Conservation (phyloP, 176 grass and related monocot genomes). For the Zea luxurians region DNA sequence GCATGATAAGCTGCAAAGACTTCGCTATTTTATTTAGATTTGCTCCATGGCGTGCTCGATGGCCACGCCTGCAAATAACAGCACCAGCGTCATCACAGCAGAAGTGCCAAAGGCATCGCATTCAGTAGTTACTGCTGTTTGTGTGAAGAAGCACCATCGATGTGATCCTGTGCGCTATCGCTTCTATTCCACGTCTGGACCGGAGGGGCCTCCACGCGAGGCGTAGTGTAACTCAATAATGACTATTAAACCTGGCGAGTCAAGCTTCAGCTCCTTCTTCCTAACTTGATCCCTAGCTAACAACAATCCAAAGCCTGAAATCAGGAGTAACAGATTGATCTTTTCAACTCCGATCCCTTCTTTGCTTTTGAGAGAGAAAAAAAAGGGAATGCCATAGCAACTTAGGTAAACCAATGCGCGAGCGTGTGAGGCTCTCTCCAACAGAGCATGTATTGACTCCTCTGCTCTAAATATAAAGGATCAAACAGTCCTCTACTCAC, state of each 20-base stretch:
- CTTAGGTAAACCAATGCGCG: not conserved
- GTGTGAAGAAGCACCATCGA: constrained; percentile 68
- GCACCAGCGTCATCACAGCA: not conserved
- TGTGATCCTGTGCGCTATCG: constrained; percentile 70
- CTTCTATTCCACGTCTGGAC: not conserved
- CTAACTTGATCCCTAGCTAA: constrained; percentile 70
- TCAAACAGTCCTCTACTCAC: constrained; percentile 83
- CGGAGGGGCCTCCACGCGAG: too few relatives aligned
- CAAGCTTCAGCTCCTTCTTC: constrained; percentile 71
- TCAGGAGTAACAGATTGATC: not conserved
- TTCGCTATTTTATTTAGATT: not conserved
- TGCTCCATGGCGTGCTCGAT: constrained; percentile 43
- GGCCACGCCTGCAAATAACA: constrained; percentile 45
- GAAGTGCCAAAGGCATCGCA: not conserved
- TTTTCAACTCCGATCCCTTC: too few relatives aligned
- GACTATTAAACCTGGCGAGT: constrained; percentile 54
- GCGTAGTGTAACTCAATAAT: not conserved
- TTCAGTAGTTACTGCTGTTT: not conserved
- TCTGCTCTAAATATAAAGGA: constrained; percentile 79
- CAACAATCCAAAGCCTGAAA: constrained; percentile 75
- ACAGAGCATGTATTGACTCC: constrained; percentile 62
- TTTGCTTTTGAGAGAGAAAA: not conserved
- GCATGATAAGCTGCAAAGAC: not conserved
- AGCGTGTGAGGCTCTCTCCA: not conserved
- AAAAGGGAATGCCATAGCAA: not conserved